Evolutionary conservation across 805 yeast genomes (phyloP), one percentile per base, ranked within the genome.

Genomic region (Zygosaccharomyces pseudorouxii): DNA sequence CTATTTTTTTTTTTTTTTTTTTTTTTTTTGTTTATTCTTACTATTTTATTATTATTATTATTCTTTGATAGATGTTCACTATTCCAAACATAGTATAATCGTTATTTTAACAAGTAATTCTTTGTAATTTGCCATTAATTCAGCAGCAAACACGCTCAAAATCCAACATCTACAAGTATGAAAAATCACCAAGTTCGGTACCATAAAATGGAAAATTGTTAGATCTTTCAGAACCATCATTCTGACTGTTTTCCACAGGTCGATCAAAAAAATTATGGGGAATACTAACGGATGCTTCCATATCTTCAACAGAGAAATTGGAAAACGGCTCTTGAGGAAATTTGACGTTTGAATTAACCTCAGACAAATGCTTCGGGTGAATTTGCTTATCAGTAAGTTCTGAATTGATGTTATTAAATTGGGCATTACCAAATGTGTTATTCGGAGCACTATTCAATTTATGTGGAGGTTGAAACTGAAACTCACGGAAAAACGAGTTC

Each of bases 401-500:
- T n/a, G 43, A 9, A 18, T 38, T 38, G 16, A 41, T 6, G 20
- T 18, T 50, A 18, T 20, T 36, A n/a, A 14, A 20, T 14, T 20
- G 29, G 3, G 20, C 37, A 25, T 23, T 35, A 10, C 25, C 51
- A 16, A 33, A 38, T 3, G 36, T 16, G 22, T 38, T n/a, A 7
- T 33, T 42, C 25, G 44, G 12, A 19, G 22, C 22, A 18, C 6
- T n/a, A 10, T 39, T 16, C 19, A 37, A 8, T 20, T 18, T 49
- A 19, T 48, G 30, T 30, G 50, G 55, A 10, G 19, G 37, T 14
- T 33, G 37, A 16, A 14, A 8, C 16, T 33, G 37, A 33, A 18
- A 14, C 10, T 57, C 57, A 27, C 52, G 52, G 14, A 56, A 46
- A 31, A 57, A 52, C 3, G 55, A 46, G 20, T 47, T 51, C n/a